Base-by-base conservation (phyloP, 805 yeast genomes). In the Myxozyma neglecta region DNA sequence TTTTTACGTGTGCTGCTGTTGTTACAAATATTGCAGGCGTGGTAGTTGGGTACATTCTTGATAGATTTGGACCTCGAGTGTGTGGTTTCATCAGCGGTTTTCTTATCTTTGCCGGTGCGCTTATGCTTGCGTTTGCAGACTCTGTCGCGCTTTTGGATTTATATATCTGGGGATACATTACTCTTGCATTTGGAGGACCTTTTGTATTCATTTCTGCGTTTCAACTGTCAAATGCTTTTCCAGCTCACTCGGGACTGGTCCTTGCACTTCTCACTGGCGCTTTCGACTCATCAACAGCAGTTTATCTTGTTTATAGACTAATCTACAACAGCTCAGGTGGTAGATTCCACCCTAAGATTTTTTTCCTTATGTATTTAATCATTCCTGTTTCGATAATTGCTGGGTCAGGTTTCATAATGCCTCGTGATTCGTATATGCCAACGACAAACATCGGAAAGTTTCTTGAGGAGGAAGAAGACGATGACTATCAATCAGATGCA, bases 241-340 rank as follows among this genome's bases (percentile, higher is more conserved):
- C 97, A 1, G 82, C 83, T 46, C 84, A 83, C 69, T 87, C 96
- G 3, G 97, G 97, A 0, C 80, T 89, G 50, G 80, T 91, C 20
- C 76, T 91, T 67, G 96, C 97, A 0, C 74, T 90, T 16, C 76
- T 92, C 54, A 90, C 97, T 0, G 97, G 97, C n/a, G 91, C 97
- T 0, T 91, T 92, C 71, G 97, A 93, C 74, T 81, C 96, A 0
- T 89, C 96, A 1, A 85, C 96, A n/a, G 97, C 96, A 0, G 80
- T 92, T 51, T 92, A 92, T 71, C 78, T 90, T 68, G 68, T 83
- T 10, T 93, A 91, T 76, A 78, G 96, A 68, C 63, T 90, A 16
- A 70, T 82, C 11, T 91, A 88, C 74, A 85, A 83, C 65, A 71
- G 71, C 29, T 59, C 68, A 16, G 64, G 68, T 18, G 63, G 66